Percentiles rank a stretch among this genome's conserved stretches.
Evolutionary conservation across 2,329 filamentous ascomycete genomes (phyloP).

Genomic region (Fusarium lyarnte): DNA sequence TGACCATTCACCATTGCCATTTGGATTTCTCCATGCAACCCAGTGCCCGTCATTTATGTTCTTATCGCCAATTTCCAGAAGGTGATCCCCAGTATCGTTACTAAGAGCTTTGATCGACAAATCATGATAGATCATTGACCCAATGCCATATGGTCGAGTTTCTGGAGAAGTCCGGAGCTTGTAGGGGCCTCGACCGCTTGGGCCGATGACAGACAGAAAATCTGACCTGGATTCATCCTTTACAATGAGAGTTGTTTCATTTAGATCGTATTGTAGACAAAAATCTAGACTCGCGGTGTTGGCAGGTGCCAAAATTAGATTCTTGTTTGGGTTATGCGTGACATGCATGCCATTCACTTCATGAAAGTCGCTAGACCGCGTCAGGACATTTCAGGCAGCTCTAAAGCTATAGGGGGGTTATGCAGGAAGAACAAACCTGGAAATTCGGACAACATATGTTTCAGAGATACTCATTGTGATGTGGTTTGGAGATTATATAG

Average conservation of each 20-base stretch:
- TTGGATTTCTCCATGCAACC: not conserved
- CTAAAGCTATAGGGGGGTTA: accelerated
- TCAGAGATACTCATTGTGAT: not conserved
- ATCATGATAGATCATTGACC: not conserved
- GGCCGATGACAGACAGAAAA: not conserved
- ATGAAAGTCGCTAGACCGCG: not conserved
- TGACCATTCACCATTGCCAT: not conserved
- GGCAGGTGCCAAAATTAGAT: not conserved
- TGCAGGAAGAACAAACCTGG: not conserved
- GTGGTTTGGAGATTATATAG: not conserved
- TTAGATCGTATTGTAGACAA: not conserved
- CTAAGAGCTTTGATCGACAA: not conserved
- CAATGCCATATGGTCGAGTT: not conserved
- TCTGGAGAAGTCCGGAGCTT: not conserved
- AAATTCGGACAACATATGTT: not conserved
- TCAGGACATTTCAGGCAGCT: not conserved
- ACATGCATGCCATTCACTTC: not conserved
- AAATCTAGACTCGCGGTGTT: accelerated
- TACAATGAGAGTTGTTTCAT: not conserved
- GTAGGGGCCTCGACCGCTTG: not conserved
- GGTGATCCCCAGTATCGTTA: accelerated
- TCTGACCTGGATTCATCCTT: not conserved
- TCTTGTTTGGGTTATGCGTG: not conserved
- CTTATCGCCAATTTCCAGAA: not conserved
- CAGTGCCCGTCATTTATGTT: not conserved